Base-by-base conservation (phyloP, 1,284 basidiomycete genomes). In the Mycena citricolor region DNA sequence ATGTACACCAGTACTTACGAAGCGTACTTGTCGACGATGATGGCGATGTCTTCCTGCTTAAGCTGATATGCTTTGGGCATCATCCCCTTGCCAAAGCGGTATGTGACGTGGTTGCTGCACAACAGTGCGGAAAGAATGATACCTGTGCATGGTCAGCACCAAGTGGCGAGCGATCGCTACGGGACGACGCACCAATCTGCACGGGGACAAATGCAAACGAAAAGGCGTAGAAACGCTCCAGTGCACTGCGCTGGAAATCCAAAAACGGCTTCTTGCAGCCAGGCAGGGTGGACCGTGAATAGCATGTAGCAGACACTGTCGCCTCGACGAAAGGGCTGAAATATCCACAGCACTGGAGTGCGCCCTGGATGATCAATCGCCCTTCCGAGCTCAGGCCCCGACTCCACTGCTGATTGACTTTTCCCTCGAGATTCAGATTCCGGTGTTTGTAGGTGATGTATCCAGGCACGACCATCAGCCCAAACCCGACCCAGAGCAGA, bases 11-110 rank as follows among this genome's bases (percentile, higher is more conserved):
- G 25, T 14, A n/a, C n/a, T n/a, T n/a, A n/a, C n/a, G n/a, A n/a
- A n/a, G n/a, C n/a, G n/a, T n/a, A n/a, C n/a, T n/a, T n/a, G n/a
- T 86, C 81, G 75, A 83, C 79, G 53, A 86, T 80, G 16, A 79
- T 71, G 6, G 78, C 80, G 77, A 84, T 82, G 44, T 69, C 75
- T 40, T 69, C 69, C 63, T 77, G 60, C 57, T 79, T 78, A 37
- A 86, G 63, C 22, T 83, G 65, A 61, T 86, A 86, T 22, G 76
- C 75, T 65, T 83, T 77, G n/a, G 83, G 83, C 66, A 81, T 86
- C 71, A 86, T 75, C 22, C 83, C 83, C 65, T 86, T 86, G 13
- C 83, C 83, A 59, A 86, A 85, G 39, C 83, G 67, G 59, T 84
- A 85, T 12, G 83, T 86, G 54, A 86, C 74, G 53, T 86, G 82